Conservation (phyloP, 1,139 yeast species). For the Suhomyces taliae region DNA sequence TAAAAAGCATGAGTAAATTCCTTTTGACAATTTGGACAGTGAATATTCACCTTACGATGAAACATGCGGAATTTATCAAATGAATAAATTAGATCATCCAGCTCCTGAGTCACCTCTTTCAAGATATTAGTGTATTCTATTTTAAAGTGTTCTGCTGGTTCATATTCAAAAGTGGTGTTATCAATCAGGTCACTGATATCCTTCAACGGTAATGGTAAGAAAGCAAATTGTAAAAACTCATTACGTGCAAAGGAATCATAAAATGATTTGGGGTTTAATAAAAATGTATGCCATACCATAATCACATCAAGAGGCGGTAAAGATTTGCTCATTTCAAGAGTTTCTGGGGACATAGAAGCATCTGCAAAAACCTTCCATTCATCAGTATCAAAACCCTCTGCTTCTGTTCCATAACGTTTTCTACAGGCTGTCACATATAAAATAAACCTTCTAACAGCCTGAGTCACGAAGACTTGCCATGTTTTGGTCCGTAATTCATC, state of each 20-base stretch:
- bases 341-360: not conserved
- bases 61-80: slow-evolving; percentile 2
- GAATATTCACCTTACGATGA: slow-evolving; percentile 9
- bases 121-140: slow-evolving; percentile 9
- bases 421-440: slow-evolving; percentile 25
- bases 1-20: slow-evolving; percentile 10
- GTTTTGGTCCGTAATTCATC: not conserved
- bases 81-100: slow-evolving; percentile 4
- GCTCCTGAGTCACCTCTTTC: not conserved
- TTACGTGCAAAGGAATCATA: slow-evolving; percentile 30
- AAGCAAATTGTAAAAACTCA: slow-evolving; percentile 22
- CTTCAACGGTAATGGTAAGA: slow-evolving; percentile 29
- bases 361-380: not conserved
- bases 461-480: slow-evolving; percentile 32
- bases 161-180: slow-evolving; percentile 20
- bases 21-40: slow-evolving; percentile 23
- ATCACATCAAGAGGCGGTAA: slow-evolving; percentile 39
- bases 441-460: slow-evolving; percentile 32
- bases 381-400: not conserved
- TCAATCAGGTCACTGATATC: slow-evolving; percentile 22
- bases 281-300: slow-evolving; percentile 42
- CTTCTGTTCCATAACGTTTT: not conserved
- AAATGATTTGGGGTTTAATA: slow-evolving; percentile 28
- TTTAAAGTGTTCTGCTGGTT: slow-evolving; percentile 11
- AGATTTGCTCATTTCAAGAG: not conserved